A percentile compares a stretch with the other conserved stretches of the same genome.
Evolutionary conservation across 75 land plant species (phyloP).

Genomic region (Selaginella moellendorffii): DNA sequence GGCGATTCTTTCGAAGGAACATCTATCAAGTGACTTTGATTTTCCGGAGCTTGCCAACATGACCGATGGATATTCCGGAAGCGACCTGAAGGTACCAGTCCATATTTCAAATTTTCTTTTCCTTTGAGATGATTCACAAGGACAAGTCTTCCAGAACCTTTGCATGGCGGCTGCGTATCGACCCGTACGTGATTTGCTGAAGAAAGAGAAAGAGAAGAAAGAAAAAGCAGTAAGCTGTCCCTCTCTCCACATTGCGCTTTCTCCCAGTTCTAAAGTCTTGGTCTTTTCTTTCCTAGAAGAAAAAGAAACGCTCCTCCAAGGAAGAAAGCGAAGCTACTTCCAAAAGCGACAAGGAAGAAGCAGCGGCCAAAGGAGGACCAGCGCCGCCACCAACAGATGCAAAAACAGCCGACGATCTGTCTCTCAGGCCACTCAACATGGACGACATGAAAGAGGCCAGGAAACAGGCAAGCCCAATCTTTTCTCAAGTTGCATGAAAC

Average conservation of each 20-base stretch:
- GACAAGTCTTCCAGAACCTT: slow-evolving; percentile 44
- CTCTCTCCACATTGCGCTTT: neutral
- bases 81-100: slow-evolving; percentile 71
- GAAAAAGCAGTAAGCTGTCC: slow-evolving; percentile 21
- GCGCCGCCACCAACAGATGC: neutral
- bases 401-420: neutral
- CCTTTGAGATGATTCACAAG: neutral
- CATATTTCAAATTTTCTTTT: neutral
- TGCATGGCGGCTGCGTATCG: slow-evolving; percentile 73
- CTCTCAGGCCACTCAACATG: slow-evolving; percentile 60
- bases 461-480: slow-evolving; percentile 35
- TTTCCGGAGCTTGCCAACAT: slow-evolving; percentile 53
- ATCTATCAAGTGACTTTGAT: slow-evolving; percentile 41
- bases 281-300: neutral
- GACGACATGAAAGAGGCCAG: slow-evolving; percentile 61
- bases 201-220: slow-evolving; percentile 6
- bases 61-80: slow-evolving; percentile 85
- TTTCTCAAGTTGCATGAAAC: neutral
- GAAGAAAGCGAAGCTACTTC: slow-evolving; percentile 5
- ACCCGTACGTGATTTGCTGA: slow-evolving; percentile 49
- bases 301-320: neutral
- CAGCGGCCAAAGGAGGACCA: too few relatives aligned
- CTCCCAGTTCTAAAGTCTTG: neutral
- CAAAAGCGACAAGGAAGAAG: neutral
- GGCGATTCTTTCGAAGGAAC: slow-evolving; percentile 61